These are phyloP conservation scores for Cystobasidium pallidum DNA, from an alignment of 1,284 basidiomycete species.

Conservation along the genomic window DNA sequence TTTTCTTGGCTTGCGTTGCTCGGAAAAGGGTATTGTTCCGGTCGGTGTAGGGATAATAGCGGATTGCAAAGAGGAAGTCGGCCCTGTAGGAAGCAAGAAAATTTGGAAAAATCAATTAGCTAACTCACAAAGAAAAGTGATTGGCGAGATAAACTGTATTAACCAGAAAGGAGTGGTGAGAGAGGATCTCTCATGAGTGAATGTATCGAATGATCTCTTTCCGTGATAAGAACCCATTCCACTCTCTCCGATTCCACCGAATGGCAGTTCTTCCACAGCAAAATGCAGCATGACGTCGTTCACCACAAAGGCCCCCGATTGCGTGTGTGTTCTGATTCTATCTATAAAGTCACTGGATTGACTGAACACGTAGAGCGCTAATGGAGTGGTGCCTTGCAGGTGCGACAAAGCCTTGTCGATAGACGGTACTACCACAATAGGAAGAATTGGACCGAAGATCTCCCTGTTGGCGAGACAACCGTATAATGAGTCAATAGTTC, in stretches of 20 bases:
- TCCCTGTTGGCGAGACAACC: conserved; percentile 59
- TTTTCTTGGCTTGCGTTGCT: conserved; percentile 6
- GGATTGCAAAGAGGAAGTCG: conserved; percentile 28
- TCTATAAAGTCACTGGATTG: conserved; percentile 65
- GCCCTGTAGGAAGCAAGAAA: conserved; percentile 14
- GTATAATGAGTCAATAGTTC: background rate
- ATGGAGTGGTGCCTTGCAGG: conserved; percentile 71
- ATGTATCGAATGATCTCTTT: conserved; percentile 61
- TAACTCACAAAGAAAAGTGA: too few species aligned
- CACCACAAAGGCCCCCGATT: conserved; percentile 50
- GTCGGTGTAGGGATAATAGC: conserved; percentile 39
- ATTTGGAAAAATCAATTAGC: background rate
- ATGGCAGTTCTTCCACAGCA: conserved; percentile 60
- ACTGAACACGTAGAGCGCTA: conserved; percentile 76
- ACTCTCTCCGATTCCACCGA: conserved; percentile 62
- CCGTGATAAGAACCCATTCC: conserved; percentile 61
- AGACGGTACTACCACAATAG: conserved; percentile 72
- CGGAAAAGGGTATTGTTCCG: conserved; percentile 24
- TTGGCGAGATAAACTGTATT: conserved; percentile 52
- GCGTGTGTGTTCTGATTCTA: conserved; percentile 59
- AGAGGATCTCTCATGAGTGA: conserved; percentile 60
- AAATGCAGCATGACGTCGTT: conserved; percentile 58
- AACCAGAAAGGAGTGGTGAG: conserved; percentile 59
- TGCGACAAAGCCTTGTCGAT: conserved; percentile 73
- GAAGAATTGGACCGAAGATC: conserved; percentile 72